Base-by-base conservation (phyloP, 2,329 filamentous ascomycete species). In the Xylariales sp. region DNA sequence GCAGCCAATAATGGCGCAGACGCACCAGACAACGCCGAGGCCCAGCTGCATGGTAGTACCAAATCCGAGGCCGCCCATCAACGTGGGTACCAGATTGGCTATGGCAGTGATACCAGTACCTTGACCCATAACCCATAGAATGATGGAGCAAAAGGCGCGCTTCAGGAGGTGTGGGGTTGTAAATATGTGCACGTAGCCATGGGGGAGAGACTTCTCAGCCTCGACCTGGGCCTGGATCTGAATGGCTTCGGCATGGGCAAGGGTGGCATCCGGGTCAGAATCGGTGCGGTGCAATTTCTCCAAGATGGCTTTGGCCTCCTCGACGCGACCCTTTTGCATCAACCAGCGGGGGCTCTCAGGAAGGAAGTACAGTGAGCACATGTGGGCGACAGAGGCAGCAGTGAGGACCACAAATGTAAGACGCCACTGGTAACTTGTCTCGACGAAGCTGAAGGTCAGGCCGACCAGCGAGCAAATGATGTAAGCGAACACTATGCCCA, bases 181-280 rank as follows among this genome's bases (percentile, higher is more conserved):
- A 20, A 56, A 44, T 23, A 58, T 59, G 39, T 55, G 44, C 19
- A 51, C 28, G 29, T 51, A 54, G n/a, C 51, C 48, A 15, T 46
- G 49, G 11, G 47, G 47, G n/a, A 54, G 19, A 17, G 34, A 21
- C 10, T 15, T 45, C 30, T 42, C 45, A 38, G 65, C 58, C 46
- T 73, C 68, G 20, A 73, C 63, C 0, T 68, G 68, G 42, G 63
- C 56, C 42, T 72, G 66, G 21, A 76, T 74, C 20, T 61, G 66
- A 3, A 57, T 56, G 6, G 75, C 55, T 45, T 74, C 72, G 3
- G 57, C 55, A 10, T 50, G 43, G 7, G 54, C 55, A 6, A 57
- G 34, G 15, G 43, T 43, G 11, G 37, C 46, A 5, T 48, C 36
- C 11, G 50, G 47, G 28, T 54, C 51, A 3, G 37, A 37, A 6